Base-by-base conservation (phyloP, 177 flowering plant species). In the Vitis hybrid region DNA sequence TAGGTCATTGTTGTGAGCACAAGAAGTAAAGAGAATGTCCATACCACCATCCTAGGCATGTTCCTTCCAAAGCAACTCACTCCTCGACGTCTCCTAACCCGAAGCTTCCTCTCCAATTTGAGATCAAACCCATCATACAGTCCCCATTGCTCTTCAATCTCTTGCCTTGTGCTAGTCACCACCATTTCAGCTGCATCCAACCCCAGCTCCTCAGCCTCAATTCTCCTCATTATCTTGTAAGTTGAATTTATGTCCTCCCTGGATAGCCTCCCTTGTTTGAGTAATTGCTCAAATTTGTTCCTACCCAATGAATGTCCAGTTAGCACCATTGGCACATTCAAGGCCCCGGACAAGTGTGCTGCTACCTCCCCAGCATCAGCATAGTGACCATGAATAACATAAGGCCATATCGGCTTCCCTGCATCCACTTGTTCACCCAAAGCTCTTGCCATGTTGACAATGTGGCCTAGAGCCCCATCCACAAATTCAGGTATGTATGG, bases 331-430 rank as follows among this genome's bases (percentile, higher is more conserved):
- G 96, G 97, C 59, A 90, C 94, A 31, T 89, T 89, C 53, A 92
- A 67, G 51, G 86, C 84, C 13, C 94, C 96, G 0, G 96, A 80
- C 16, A 92, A 70, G 52, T 77, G 85, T 1, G 97, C 89, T 0
- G 94, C 96, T n/a, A 78, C 88, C 75, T 87, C 94, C 9, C 90
- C 92, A 0, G 94, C 97, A 76, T 92, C 97, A 0, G 97, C 97
- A 68, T 92, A 90, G 77, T 92, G 97, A 2, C 97, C 97, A 16
- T 92, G 94, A 70, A 92, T 85, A 62, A 86, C 93, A 19, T 85
- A 86, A 3, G 97, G 97, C 97, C 94, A 90, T 2, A 56, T 67
- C 22, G 94, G 92, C 57, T 81, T 83, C 59, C 92, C 92, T 0
- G 77, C 83, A 12, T 82, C 81, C 0, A 78, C 70, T 72, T 90